Base-by-base conservation (phyloP, 805 yeast species). In the Maudiozyma turicensis region DNA sequence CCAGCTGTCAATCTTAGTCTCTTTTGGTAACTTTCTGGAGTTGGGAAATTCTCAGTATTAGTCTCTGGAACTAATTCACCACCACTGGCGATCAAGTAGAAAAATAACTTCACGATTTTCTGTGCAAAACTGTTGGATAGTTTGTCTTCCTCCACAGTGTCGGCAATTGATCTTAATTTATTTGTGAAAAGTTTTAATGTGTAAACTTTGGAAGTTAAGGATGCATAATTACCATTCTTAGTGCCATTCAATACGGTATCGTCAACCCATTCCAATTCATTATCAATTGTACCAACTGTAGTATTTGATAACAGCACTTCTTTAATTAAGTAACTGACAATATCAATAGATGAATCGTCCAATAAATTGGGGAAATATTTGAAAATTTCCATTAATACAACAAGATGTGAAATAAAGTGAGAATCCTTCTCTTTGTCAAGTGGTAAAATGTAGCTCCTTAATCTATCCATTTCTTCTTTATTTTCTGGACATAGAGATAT, bases 1-100 rank as follows among this genome's bases (percentile, higher is more conserved):
- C 95, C 95, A 1, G 95, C 91, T 34, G 69, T 72, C 9, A 86
- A 67, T 55, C 95, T 72, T 45, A 88, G 64, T 53, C 78, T 76
- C 50, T 81, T 73, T 59, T 82, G 84, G 58, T 69, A 81, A 35
- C 68, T 67, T 29, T 61, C 68, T 4, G 95, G 95, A 0, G 95
- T 84, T 13, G 84, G 81, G 55, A 65, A 72, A 14, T 67, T 65
- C 8, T 64, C 68, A 5, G 72, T 56, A 48, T 72, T 71, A 28
- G 61, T 52, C 50, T 65, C 61, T 47, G 75, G 53, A 2, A 82
- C 77, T 33, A 88, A 74, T 58, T 89, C 96, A 31, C 96, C 96
- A 43, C 85, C 84, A 60, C 82, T 82, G 1, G 81, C 78, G 45
- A 88, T 77, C 34, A 86, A 69, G 1, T 88, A 78, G 34, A 78